Conservation (phyloP, 148 eudicot species). For the Nyssa sinensis region DNA sequence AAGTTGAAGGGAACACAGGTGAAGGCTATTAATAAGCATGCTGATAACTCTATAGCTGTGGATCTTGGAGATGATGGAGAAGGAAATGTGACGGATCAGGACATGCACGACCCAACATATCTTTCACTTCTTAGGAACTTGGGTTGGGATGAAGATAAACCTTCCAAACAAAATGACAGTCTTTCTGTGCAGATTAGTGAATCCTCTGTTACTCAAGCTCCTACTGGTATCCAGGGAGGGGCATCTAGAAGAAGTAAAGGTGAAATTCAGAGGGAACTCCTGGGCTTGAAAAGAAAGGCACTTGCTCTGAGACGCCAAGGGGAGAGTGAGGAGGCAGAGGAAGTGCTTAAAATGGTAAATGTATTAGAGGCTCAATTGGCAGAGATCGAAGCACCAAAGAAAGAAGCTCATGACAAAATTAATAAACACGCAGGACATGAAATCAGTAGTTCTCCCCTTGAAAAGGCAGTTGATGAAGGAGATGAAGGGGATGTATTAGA, state of each 20-base stretch:
- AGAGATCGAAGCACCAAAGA: slow-evolving; percentile 57
- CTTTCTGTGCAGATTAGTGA: slow-evolving; percentile 17
- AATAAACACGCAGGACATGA: slow-evolving; percentile 14
- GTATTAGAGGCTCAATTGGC: slow-evolving; percentile 68
- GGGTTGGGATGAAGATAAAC: slow-evolving; percentile 83
- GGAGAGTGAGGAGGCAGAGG: slow-evolving; percentile 73
- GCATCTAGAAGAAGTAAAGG: slow-evolving; percentile 59
- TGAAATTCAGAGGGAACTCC: slow-evolving; percentile 79
- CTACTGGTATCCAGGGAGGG: slow-evolving; percentile 8
- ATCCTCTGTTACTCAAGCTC: slow-evolving; percentile 15
- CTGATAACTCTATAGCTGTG: slow-evolving; percentile 28
- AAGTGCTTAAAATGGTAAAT: slow-evolving; percentile 59
- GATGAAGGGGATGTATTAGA: slow-evolving; percentile 12
- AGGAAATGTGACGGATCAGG: slow-evolving; percentile 78
- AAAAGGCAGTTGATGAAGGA: slow-evolving; percentile 34
- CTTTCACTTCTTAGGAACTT: slow-evolving; percentile 63
- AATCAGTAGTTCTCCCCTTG: slow-evolving; percentile 26
- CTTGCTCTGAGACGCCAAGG: slow-evolving; percentile 84
- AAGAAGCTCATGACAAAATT: slow-evolving; percentile 24
- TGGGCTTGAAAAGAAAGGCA: slow-evolving; percentile 83
- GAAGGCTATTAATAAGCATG: slow-evolving; percentile 18
- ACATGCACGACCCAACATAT: slow-evolving; percentile 79
- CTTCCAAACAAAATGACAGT: slow-evolving; percentile 13
- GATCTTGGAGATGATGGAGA: slow-evolving; percentile 44
- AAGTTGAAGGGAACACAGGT: slow-evolving; percentile 15